These are phyloP conservation scores for Rosa chinensis DNA, from an alignment of 306 rosid genomes.

Conservation along the genomic window DNA sequence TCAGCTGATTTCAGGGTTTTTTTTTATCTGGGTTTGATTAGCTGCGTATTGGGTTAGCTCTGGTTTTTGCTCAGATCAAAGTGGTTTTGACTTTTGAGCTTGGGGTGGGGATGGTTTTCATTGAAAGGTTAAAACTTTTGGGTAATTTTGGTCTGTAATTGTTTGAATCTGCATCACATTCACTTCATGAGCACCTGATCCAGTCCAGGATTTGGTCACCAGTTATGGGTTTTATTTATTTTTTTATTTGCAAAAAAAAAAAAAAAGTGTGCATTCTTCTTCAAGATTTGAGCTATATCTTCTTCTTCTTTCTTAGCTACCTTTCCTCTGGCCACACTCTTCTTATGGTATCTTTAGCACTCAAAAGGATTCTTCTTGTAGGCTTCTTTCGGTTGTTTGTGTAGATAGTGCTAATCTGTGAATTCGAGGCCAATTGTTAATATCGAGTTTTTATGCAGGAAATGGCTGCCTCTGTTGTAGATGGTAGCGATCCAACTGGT, in stretches of 20 bases:
- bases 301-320: background rate
- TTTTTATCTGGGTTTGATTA: background rate
- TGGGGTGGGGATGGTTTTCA: background rate
- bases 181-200: background rate
- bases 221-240: background rate
- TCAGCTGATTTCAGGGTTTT: background rate
- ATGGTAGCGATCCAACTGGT: conserved; percentile 86
- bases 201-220: background rate
- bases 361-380: background rate
- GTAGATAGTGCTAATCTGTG: background rate
- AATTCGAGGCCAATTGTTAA: background rate
- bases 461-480: conserved; percentile 69
- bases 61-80: background rate
- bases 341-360: background rate
- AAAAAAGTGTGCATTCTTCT: background rate
- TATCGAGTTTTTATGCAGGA: conserved; percentile 53
- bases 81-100: background rate
- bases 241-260: background rate
- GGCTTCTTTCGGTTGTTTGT: background rate
- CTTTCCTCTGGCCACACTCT: conserved; percentile 2
- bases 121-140: background rate
- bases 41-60: background rate
- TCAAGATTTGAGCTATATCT: background rate
- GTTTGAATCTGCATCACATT: background rate
- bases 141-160: background rate